These are phyloP conservation scores for Chlorella sp. DNA, from an alignment of 139 green algal genomes.

Conservation along the genomic window DNA sequence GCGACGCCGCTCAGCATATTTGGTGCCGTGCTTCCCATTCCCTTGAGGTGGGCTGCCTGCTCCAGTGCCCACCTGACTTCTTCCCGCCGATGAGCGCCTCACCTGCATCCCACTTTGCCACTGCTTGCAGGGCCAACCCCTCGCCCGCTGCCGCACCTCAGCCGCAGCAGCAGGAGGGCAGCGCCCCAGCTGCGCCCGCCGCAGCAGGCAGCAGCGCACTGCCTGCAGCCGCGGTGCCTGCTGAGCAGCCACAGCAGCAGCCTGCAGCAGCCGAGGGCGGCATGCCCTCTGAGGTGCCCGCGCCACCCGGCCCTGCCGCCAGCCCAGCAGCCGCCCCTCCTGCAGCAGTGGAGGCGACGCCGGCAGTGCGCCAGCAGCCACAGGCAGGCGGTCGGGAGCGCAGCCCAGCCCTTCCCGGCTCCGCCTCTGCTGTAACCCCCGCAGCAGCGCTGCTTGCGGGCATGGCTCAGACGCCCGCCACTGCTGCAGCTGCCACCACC, in stretches of 20 bases:
- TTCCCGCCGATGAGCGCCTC: background rate
- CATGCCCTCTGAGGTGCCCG: background rate
- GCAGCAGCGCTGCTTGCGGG: conserved; percentile 1
- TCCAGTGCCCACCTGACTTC: background rate
- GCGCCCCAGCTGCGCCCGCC: background rate
- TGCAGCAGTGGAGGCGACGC: background rate
- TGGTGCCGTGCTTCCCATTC: background rate
- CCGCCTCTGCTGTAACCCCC: background rate
- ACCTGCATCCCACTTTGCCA: background rate
- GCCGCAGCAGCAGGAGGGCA: background rate
- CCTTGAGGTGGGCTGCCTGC: background rate
- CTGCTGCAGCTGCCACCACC: background rate
- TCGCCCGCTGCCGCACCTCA: background rate
- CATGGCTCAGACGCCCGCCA: background rate
- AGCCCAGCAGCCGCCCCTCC: background rate
- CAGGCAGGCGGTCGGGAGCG: background rate
- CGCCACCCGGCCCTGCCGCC: background rate
- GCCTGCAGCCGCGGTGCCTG: background rate
- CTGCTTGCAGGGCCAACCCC: background rate
- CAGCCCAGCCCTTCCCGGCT: background rate
- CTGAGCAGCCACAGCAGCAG: background rate
- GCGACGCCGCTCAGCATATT: background rate
- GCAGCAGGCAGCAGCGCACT: background rate
- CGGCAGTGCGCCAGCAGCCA: background rate
- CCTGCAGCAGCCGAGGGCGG: background rate